Evolutionary conservation across 208 protist species (phyloP).

Genomic region (Blechomonas ayalai): DNA sequence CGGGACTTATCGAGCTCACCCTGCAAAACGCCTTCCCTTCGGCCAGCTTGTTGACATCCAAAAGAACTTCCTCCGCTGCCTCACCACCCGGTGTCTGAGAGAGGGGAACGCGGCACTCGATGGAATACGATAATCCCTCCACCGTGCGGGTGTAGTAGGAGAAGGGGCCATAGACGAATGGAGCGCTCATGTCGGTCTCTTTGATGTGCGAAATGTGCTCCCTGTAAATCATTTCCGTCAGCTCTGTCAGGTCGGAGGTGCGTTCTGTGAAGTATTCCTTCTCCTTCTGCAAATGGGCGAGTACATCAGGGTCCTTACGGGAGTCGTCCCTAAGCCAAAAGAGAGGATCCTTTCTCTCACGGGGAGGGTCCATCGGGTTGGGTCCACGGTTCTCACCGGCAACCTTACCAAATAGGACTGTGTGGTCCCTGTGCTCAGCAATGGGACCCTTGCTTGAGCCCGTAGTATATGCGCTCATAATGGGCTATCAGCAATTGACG

Average conservation of each 20-base stretch:
- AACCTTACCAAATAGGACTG: conserved; percentile 70
- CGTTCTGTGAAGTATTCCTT: conserved; percentile 67
- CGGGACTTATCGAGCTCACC: conserved; percentile 39
- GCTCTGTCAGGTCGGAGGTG: conserved; percentile 44
- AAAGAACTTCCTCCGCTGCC: conserved; percentile 60
- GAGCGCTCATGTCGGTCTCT: conserved; percentile 73
- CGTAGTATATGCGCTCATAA: conserved; percentile 1
- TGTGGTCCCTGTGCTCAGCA: conserved; percentile 49
- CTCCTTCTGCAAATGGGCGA: conserved; percentile 75
- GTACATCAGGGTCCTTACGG: conserved; percentile 59
- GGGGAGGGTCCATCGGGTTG: conserved; percentile 82
- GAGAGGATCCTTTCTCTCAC: conserved; percentile 52
- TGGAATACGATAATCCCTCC: conserved; percentile 81
- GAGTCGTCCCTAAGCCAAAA: conserved; percentile 86
- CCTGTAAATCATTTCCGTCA: conserved; percentile 63
- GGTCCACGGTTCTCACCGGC: conserved; percentile 78
- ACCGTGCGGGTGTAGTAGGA: conserved; percentile 81
- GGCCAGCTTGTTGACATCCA: conserved; percentile 79
- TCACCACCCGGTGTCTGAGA: conserved; percentile 30
- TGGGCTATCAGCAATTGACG: conserved; percentile 2
- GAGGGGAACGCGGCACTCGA: conserved; percentile 68
- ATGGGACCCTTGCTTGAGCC: conserved; percentile 50
- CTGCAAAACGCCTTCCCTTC: conserved; percentile 79
- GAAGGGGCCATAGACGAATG: conserved; percentile 58
- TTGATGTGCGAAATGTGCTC: conserved; percentile 86